These are phyloP conservation scores for Flagelloscypha sp. DNA, from an alignment of 768 basidiomycete genomes.

Conservation along the genomic window DNA sequence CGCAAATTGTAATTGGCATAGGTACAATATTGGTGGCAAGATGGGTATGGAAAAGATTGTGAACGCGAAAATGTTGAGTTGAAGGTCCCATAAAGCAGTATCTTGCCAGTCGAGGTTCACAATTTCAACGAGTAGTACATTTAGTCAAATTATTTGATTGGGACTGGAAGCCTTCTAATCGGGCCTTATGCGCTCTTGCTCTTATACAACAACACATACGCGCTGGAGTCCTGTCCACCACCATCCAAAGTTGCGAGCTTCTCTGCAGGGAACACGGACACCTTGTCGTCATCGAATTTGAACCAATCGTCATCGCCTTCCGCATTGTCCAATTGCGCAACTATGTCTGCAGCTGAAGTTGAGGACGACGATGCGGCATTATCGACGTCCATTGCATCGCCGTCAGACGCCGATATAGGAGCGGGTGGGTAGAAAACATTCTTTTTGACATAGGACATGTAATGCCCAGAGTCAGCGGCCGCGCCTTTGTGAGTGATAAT, in stretches of 20 bases:
- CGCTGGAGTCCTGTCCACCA: conserved; percentile 84
- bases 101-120: too few species aligned
- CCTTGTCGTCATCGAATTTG: conserved; percentile 96
- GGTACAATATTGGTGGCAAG: too few species aligned
- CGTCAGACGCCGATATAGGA: conserved; percentile 13
- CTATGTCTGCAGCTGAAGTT: too few species aligned
- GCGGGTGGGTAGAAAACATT: conserved; percentile 48
- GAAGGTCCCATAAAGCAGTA: too few species aligned
- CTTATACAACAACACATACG: conserved; percentile 85
- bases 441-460: conserved; percentile 87
- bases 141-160: too few species aligned
- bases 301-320: conserved; percentile 84
- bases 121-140: too few species aligned
- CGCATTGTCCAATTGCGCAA: conserved; percentile 23
- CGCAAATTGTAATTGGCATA: too few species aligned
- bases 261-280: conserved; percentile 75
- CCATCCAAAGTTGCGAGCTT: conserved; percentile 82
- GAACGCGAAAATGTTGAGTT: too few species aligned
- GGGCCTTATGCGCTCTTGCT: conserved; percentile 35
- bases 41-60: too few species aligned
- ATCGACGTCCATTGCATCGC: conserved; percentile 3
- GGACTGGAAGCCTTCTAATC: background rate
- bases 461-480: conserved; percentile 91
- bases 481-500: conserved; percentile 97
- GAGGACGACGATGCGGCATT: background rate